These are phyloP conservation scores for Suillus sp. DNA, from an alignment of 768 basidiomycete species.

Conservation along the genomic window DNA sequence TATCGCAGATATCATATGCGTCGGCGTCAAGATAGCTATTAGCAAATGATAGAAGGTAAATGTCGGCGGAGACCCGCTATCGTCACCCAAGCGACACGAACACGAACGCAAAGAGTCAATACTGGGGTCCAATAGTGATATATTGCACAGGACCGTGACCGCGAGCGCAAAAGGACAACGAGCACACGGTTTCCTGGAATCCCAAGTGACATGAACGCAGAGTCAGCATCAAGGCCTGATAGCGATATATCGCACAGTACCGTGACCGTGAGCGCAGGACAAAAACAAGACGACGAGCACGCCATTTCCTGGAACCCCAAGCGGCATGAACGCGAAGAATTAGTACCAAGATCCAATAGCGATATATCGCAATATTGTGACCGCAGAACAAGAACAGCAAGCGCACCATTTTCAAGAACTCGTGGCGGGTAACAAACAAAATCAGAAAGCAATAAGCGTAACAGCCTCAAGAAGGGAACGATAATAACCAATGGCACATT, in stretches of 20 bases:
- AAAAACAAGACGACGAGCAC: neutral
- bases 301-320: neutral
- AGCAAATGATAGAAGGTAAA: neutral
- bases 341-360: neutral
- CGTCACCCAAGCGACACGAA: neutral
- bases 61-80: neutral
- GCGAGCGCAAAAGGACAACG: neutral
- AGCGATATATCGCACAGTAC: neutral
- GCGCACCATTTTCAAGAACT: neutral
- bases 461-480: neutral
- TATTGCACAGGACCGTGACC: neutral
- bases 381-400: neutral
- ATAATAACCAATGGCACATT: neutral
- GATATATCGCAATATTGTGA: neutral
- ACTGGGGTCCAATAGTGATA: neutral
- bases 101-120: neutral
- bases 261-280: neutral
- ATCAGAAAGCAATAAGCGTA: neutral
- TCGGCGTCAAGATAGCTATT: neutral
- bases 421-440: neutral
- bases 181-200: neutral
- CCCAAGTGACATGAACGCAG: neutral
- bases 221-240: neutral
- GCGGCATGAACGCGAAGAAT: neutral
- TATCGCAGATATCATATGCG: neutral